These are phyloP conservation scores for Diplotaxis tenuifolia DNA, from an alignment of 345 rosid genomes.

Conservation along the genomic window DNA sequence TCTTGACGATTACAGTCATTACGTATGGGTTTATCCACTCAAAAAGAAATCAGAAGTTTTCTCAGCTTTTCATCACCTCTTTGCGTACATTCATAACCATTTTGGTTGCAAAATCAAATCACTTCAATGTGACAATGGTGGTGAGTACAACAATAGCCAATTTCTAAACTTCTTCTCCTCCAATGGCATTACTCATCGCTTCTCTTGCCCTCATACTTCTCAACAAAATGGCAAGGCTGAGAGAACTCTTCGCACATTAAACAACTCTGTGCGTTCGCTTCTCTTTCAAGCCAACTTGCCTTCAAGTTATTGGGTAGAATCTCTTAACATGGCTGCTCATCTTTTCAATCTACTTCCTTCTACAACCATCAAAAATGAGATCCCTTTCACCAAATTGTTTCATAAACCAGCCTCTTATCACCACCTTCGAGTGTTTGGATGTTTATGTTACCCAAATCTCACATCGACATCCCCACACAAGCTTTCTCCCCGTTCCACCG, in stretches of 20 bases:
- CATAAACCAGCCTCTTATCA: background rate
- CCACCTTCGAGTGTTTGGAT: background rate
- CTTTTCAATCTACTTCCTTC: background rate
- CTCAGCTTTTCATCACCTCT: background rate
- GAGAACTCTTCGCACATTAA: background rate
- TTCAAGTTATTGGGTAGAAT: background rate
- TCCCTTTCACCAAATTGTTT: background rate
- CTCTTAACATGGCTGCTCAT: background rate
- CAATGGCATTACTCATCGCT: background rate
- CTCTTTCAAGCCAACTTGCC: background rate
- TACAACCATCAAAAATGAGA: background rate
- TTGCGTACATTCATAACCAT: background rate
- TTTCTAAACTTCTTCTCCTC: background rate
- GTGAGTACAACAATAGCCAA: background rate
- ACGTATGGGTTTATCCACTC: background rate
- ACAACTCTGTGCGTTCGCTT: background rate
- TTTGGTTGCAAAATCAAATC: background rate
- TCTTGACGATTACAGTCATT: background rate
- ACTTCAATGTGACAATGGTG: background rate
- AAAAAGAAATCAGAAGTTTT: background rate
- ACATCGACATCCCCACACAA: background rate
- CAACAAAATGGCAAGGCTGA: background rate
- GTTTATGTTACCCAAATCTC: background rate
- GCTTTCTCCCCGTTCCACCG: background rate
- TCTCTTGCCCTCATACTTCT: background rate